Percentiles rank a stretch among this genome's conserved stretches.
Conservation (phyloP, 805 yeast species). For the Myxozyma sirexii region DNA sequence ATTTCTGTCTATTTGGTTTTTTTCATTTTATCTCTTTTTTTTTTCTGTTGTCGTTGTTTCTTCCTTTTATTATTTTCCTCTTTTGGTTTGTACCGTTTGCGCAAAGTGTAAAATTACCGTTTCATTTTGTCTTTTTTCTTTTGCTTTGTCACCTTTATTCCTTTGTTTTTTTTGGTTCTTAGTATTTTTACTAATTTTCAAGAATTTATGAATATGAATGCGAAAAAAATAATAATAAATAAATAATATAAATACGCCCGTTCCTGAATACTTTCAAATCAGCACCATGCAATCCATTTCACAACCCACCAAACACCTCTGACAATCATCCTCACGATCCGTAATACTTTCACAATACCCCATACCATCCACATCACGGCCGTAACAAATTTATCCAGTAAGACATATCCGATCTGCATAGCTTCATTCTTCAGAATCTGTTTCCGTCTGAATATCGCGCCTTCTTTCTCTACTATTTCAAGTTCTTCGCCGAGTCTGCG, state of each 20-base stretch:
- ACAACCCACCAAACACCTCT: constrained; percentile 6
- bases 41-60: background rate
- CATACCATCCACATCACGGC: constrained; percentile 29
- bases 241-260: no score
- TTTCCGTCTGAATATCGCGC: constrained; percentile 16
- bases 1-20: no score
- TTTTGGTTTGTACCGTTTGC: background rate
- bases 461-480: constrained; percentile 20
- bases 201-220: no score
- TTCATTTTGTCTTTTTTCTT: background rate
- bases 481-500: constrained; percentile 22
- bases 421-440: constrained; percentile 9
- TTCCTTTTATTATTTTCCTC: background rate
- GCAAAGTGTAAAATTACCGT: background rate
- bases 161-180: background rate
- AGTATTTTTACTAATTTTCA: no score
- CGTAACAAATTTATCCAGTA: constrained; percentile 22
- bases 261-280: no score
- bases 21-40: no score
- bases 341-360: constrained; percentile 26
- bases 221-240: no score
- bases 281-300: constrained; percentile 19
- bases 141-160: background rate
- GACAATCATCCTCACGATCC: constrained; percentile 11
- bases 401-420: constrained; percentile 21